These are phyloP conservation scores for Pholiota adiposa DNA, from an alignment of 1,284 basidiomycete genomes.

Conservation along the genomic window DNA sequence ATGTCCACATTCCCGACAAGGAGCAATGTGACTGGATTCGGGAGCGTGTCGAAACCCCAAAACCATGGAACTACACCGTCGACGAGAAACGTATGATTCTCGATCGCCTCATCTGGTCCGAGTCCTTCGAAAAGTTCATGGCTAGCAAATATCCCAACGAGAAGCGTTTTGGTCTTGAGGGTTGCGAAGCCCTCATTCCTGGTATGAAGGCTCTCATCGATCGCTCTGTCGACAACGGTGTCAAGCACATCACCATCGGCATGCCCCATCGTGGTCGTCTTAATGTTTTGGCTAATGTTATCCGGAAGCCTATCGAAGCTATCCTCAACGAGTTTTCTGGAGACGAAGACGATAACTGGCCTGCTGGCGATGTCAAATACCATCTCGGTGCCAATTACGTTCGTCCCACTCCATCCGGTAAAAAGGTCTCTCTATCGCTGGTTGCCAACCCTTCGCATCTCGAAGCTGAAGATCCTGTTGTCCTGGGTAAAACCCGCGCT, in stretches of 20 bases:
- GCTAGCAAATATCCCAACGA: slow-evolving; percentile 99
- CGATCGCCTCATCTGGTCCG: slow-evolving; percentile 99
- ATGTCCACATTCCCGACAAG: slow-evolving; percentile 98
- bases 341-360: slow-evolving; percentile 67
- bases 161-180: slow-evolving; percentile 99
- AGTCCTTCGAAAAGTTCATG: slow-evolving; percentile 99
- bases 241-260: slow-evolving; percentile 96
- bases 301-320: slow-evolving; percentile 97
- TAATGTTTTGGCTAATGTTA: slow-evolving; percentile 98
- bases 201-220: slow-evolving; percentile 99
- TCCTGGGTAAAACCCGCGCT: slow-evolving; percentile 96
- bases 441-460: slow-evolving; percentile 99
- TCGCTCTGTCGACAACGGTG: slow-evolving; percentile 94
- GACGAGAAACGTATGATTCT: slow-evolving; percentile 99
- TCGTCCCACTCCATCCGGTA: slow-evolving; percentile 96
- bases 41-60: slow-evolving; percentile 94
- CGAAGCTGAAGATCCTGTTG: slow-evolving; percentile 97
- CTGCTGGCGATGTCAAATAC: slow-evolving; percentile 99
- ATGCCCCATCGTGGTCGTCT: slow-evolving; percentile 99
- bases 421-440: slow-evolving; percentile 96
- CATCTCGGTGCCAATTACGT: slow-evolving; percentile 99
- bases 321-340: slow-evolving; percentile 98
- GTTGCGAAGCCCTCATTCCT: slow-evolving; percentile 96
- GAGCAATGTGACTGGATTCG: slow-evolving; percentile 99
- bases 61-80: slow-evolving; percentile 97